Evolutionary conservation across 345 rosid genomes (phyloP).

Genomic region (Corchorus capsularis): DNA sequence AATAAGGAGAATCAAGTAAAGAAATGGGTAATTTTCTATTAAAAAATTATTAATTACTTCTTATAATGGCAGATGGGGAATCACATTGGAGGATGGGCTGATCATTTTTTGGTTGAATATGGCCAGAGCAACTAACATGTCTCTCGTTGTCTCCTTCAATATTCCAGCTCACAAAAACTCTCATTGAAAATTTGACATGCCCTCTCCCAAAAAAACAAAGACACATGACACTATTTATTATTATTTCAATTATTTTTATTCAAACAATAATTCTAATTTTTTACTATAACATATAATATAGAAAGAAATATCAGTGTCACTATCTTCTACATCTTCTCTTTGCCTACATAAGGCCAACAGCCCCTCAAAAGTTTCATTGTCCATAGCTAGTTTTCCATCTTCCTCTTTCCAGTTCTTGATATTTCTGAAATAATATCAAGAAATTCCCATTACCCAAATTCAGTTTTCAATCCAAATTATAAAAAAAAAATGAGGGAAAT

Average conservation of each 20-base stretch:
- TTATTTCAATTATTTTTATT: background rate
- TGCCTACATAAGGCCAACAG: constrained; percentile 10
- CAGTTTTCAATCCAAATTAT: constrained; percentile 19
- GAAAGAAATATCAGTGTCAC: constrained; percentile 20
- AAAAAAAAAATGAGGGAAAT: constrained; percentile 35
- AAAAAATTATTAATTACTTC: too few relatives aligned
- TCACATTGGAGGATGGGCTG: constrained; percentile 29
- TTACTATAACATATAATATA: background rate
- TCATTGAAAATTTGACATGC: constrained; percentile 37
- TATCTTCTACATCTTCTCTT: constrained; percentile 19
- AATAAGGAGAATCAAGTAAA: background rate
- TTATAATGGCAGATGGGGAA: constrained; percentile 30
- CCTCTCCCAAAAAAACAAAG: constrained; percentile 33
- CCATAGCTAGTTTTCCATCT: constrained; percentile 10
- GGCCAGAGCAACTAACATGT: constrained; percentile 30
- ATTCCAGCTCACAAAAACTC: constrained; percentile 49
- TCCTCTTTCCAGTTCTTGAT: constrained; percentile 18
- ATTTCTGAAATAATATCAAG: constrained; percentile 26
- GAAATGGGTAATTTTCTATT: constrained; percentile 7
- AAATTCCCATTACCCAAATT: constrained; percentile 2
- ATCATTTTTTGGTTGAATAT: constrained; percentile 25
- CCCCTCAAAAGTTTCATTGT: constrained; percentile 18
- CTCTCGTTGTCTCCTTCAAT: constrained; percentile 36
- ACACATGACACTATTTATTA: constrained; percentile 27
- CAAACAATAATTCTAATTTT: background rate